Conservation (phyloP, 768 basidiomycete species). For the Lentinula boryana region DNA sequence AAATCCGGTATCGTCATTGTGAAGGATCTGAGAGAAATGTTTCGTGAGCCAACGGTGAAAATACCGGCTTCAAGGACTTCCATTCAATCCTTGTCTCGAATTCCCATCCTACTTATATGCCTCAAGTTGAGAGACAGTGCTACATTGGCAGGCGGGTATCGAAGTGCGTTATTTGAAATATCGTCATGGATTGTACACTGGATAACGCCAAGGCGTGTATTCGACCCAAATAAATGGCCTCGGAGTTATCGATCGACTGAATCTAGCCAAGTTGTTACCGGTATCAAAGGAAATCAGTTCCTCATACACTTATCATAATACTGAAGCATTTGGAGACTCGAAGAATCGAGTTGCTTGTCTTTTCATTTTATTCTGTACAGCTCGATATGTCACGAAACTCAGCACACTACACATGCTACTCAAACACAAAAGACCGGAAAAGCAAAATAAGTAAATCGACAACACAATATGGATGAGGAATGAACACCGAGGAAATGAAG, state of each 20-base stretch:
- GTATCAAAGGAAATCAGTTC: too few species aligned
- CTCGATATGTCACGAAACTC: background rate
- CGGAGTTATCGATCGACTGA: too few species aligned
- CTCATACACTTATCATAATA: too few species aligned
- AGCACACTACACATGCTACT: background rate
- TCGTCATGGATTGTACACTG: too few species aligned
- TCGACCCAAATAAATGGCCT: too few species aligned
- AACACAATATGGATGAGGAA: constrained; percentile 3
- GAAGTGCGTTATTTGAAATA: too few species aligned
- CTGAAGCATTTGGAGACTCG: background rate
- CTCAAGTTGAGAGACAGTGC: too few species aligned
- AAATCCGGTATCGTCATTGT: background rate
- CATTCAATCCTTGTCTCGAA: background rate
- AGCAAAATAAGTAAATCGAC: constrained; percentile 5
- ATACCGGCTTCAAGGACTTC: background rate
- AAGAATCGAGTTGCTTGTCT: background rate
- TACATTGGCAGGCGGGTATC: too few species aligned
- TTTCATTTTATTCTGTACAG: background rate
- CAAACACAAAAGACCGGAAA: constrained; percentile 5
- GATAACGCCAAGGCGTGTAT: too few species aligned
- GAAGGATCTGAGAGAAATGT: background rate
- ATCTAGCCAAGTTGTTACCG: too few species aligned
- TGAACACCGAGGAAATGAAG: background rate
- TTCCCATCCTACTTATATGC: background rate
- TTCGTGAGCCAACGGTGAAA: background rate